Percentiles rank a stretch among this genome's conserved stretches.
These are phyloP conservation scores for Aspergillus candidus DNA, from an alignment of 2,329 filamentous ascomycete species.

Conservation along the genomic window DNA sequence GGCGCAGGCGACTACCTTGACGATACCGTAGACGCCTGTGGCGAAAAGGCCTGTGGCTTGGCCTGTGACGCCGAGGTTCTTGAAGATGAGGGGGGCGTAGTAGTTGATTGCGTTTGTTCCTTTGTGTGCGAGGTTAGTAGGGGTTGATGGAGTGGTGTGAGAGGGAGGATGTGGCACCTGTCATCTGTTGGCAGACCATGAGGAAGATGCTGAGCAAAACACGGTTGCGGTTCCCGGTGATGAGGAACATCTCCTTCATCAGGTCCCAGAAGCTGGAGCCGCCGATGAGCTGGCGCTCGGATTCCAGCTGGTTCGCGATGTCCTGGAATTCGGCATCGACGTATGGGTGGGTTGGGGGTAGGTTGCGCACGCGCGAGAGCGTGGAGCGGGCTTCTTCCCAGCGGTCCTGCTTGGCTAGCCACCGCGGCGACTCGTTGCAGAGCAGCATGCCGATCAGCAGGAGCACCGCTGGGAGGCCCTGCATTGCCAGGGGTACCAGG, in stretches of 20 bases:
- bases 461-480: slow-evolving; percentile 57
- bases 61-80: neutral
- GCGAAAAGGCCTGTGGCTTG: neutral
- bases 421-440: slow-evolving; percentile 62
- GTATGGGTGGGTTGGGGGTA: slow-evolving; percentile 50
- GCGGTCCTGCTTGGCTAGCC: slow-evolving; percentile 60
- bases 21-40: slow-evolving; percentile 1
- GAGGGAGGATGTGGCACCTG: slow-evolving; percentile 46
- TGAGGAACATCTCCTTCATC: slow-evolving; percentile 58
- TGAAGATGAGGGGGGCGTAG: neutral
- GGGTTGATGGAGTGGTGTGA: slow-evolving; percentile 36
- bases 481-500: slow-evolving; percentile 58
- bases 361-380: slow-evolving; percentile 52
- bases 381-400: slow-evolving; percentile 59
- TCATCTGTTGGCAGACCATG: slow-evolving; percentile 52
- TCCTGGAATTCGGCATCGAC: slow-evolving; percentile 56
- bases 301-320: slow-evolving; percentile 56
- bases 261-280: slow-evolving; percentile 51
- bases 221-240: slow-evolving; percentile 50
- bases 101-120: slow-evolving; percentile 1
- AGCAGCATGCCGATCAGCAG: slow-evolving; percentile 57
- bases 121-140: neutral
- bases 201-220: slow-evolving; percentile 50
- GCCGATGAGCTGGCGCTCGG: slow-evolving; percentile 54
- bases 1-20: slow-evolving; percentile 43